These are phyloP conservation scores for Sugiyamaella chiloensis DNA, from an alignment of 805 yeast genomes.

Conservation along the genomic window DNA sequence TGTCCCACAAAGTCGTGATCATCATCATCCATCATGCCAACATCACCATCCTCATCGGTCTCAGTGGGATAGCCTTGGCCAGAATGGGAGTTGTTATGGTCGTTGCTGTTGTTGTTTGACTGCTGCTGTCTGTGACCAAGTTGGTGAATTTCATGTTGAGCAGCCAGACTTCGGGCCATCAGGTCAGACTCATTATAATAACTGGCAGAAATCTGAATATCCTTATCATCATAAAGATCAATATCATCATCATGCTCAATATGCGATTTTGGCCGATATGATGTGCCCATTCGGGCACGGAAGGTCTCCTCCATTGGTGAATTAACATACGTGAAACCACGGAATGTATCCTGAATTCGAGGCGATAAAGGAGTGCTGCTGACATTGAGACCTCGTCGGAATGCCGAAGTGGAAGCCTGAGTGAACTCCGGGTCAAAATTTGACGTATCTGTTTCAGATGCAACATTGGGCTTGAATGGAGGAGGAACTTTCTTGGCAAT, in stretches of 20 bases:
- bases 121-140: too few relatives aligned
- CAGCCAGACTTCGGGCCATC: constrained; percentile 22
- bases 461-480: constrained; percentile 91
- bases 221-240: constrained; percentile 37
- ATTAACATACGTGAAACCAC: constrained; percentile 95
- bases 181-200: constrained; percentile 30
- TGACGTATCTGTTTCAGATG: constrained; percentile 89
- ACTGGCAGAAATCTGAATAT: constrained; percentile 33
- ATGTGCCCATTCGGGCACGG: constrained; percentile 21
- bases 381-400: constrained; percentile 28
- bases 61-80: not conserved
- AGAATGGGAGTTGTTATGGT: not conserved
- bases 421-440: constrained; percentile 99
- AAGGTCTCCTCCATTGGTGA: constrained; percentile 88
- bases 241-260: constrained; percentile 31
- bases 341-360: constrained; percentile 92
- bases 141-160: constrained; percentile 14
- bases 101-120: too few relatives aligned
- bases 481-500: constrained; percentile 84
- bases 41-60: constrained; percentile 29
- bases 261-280: constrained; percentile 15
- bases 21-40: constrained; percentile 46
- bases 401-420: constrained; percentile 73
- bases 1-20: constrained; percentile 87
- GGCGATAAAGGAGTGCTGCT: constrained; percentile 82